Conservation (phyloP, 768 basidiomycete genomes). For the Tulasnella sp. region DNA sequence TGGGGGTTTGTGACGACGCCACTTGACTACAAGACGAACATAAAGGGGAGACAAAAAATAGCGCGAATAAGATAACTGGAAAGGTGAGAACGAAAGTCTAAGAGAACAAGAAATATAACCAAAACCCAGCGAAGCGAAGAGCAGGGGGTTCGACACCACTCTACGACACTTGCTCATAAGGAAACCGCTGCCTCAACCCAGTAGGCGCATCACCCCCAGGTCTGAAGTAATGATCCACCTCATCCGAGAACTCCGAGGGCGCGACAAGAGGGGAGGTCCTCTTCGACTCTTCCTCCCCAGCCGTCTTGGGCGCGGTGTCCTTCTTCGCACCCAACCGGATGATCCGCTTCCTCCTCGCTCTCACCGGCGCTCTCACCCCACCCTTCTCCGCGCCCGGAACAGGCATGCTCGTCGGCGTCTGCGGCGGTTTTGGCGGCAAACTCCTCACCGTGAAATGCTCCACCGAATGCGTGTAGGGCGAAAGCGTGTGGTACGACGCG, state of each 20-base stretch:
- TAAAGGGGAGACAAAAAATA: too few relatives aligned
- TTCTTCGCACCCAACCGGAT: constrained; percentile 41
- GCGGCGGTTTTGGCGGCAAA: constrained; percentile 28
- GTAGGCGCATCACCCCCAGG: neutral
- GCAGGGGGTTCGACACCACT: neutral
- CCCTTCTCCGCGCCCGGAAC: constrained; percentile 21
- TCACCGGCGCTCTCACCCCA: constrained; percentile 46
- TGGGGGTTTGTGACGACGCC: too few relatives aligned
- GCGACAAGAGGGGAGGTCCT: neutral
- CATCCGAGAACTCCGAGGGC: constrained; percentile 44
- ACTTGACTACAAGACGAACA: too few relatives aligned
- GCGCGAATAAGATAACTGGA: too few relatives aligned
- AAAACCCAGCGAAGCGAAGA: neutral
- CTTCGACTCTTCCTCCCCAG: constrained; percentile 22
- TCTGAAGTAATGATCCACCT: constrained; percentile 62
- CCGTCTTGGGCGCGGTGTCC: constrained; percentile 21
- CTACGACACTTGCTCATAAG: neutral
- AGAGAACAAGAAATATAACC: neutral
- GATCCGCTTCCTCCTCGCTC: constrained; percentile 66
- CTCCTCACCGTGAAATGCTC: constrained; percentile 73
- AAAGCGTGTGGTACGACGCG: constrained; percentile 85
- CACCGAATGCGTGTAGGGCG: constrained; percentile 82
- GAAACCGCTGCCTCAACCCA: neutral
- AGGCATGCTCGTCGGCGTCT: constrained; percentile 18
- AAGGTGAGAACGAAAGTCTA: neutral